Evolutionary conservation across 2,329 filamentous ascomycete species (phyloP).

Genomic region (Penicillium sp.): DNA sequence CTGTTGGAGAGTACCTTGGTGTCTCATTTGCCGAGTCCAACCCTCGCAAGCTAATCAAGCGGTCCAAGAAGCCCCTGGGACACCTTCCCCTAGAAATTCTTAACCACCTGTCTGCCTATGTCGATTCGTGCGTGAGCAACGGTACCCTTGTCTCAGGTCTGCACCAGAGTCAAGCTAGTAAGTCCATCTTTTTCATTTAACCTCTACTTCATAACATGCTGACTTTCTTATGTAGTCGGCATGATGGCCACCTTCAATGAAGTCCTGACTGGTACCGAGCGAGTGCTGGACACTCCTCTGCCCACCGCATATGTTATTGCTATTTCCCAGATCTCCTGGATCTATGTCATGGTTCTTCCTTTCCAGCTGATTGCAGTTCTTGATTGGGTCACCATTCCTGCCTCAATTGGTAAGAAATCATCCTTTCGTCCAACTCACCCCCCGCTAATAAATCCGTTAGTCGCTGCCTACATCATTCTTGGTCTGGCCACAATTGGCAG

Average conservation of each 20-base stretch:
- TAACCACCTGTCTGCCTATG: conserved; percentile 65
- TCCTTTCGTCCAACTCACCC: not conserved
- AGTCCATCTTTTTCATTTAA: conserved; percentile 5
- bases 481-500: conserved; percentile 72
- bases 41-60: conserved; percentile 74
- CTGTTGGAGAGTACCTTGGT: conserved; percentile 69
- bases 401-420: conserved; percentile 53
- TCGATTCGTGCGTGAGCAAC: conserved; percentile 58
- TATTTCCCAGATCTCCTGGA: conserved; percentile 82
- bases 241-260: conserved; percentile 67
- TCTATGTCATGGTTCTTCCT: conserved; percentile 76
- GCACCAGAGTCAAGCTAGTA: conserved; percentile 41
- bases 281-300: conserved; percentile 77
- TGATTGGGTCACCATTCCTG: conserved; percentile 73
- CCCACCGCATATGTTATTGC: conserved; percentile 81
- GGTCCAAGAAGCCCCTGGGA: conserved; percentile 67
- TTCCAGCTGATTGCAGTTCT: conserved; percentile 71
- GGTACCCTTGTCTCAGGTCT: conserved; percentile 35
- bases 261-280: conserved; percentile 68
- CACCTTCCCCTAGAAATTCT: conserved; percentile 83
- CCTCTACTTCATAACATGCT: not conserved
- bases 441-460: conserved; percentile 18
- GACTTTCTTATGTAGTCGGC: conserved; percentile 45
- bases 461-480: conserved; percentile 77
- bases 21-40: conserved; percentile 74